Base-by-base conservation (phyloP, 768 basidiomycete species). In the Leccinum boreale region DNA sequence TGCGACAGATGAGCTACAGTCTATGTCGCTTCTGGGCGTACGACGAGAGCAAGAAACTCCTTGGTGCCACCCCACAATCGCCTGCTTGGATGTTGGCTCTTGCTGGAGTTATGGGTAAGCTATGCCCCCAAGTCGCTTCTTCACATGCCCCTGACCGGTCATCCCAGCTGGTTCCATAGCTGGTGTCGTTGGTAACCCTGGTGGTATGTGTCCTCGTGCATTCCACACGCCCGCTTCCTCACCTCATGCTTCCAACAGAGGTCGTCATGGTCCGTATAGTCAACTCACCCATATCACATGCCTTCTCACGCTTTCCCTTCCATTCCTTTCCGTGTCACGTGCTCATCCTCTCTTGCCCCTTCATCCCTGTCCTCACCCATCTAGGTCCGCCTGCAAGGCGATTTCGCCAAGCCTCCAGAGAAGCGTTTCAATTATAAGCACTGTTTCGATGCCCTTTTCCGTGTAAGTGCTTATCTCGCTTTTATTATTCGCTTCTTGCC, bases 21-120 rank as follows among this genome's bases (percentile, higher is more conserved):
- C 78, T 94, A 70, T 92, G 90, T 71, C 81, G 92, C n/a, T 95
- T 94, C 77, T 94, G 91, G 85, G 91, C 90, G 15, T 93, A 94
- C 71, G 92, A 94, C 61, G 89, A 91, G 76, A 90, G 87, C 70
- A 95, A 94, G 79, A 92, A 88, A 77, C 62, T 87, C 7, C 65
- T 94, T 0, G 89, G 89, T 21, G 88, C 89, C 14, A 78, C 75
- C 73, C 65, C 72, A 65, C 80, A 89, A 62, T 80, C 87, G 0
- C 85, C 92, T 3, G 85, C 90, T 11, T 94, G 87, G 86, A 85
- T 92, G 71, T 79, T 95, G 45, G 91, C 86, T 1, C 54, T 79
- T 10, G 92, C 93, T 51, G 93, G 93, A 15, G 85, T 85, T 58
- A 94, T 94, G 87, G 92, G 90, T 90, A 69, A 65, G 87, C 80